Percentiles rank a stretch among this genome's conserved stretches.
These are phyloP conservation scores for Cetradonia linearis DNA, from an alignment of 495 filamentous ascomycete species.

Conservation along the genomic window DNA sequence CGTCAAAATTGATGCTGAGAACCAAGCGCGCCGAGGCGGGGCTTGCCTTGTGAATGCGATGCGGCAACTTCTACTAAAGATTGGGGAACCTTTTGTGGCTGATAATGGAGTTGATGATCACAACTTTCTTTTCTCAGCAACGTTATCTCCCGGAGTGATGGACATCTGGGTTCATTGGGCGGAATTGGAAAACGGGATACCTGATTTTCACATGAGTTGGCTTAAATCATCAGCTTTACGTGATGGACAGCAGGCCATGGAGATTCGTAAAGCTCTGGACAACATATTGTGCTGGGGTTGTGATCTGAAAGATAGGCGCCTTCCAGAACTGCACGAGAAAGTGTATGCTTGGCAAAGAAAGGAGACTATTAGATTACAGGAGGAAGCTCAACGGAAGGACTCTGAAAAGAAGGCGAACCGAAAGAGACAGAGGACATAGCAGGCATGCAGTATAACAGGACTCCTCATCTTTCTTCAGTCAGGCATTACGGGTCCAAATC, in stretches of 20 bases:
- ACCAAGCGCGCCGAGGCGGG: background rate
- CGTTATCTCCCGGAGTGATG: background rate
- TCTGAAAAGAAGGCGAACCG: background rate
- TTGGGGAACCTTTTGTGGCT: background rate
- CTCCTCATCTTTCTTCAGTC: background rate
- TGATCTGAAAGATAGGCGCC: background rate
- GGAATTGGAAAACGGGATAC: background rate
- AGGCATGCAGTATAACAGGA: background rate
- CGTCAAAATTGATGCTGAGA: background rate
- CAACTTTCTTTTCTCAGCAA: background rate
- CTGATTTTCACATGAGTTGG: background rate
- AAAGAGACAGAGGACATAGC: background rate
- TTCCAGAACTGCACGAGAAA: background rate
- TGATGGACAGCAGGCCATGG: accelerated
- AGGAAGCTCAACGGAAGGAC: background rate
- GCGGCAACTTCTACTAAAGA: background rate
- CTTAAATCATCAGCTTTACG: background rate
- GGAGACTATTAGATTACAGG: background rate
- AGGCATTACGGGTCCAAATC: background rate
- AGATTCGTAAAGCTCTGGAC: background rate
- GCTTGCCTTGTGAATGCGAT: background rate
- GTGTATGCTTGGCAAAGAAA: background rate
- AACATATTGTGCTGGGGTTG: background rate
- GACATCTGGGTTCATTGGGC: background rate
- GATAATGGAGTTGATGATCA: background rate